Conservation (phyloP, 192 early-diverging fungal genomes). For the Linnemannia hyalina region DNA sequence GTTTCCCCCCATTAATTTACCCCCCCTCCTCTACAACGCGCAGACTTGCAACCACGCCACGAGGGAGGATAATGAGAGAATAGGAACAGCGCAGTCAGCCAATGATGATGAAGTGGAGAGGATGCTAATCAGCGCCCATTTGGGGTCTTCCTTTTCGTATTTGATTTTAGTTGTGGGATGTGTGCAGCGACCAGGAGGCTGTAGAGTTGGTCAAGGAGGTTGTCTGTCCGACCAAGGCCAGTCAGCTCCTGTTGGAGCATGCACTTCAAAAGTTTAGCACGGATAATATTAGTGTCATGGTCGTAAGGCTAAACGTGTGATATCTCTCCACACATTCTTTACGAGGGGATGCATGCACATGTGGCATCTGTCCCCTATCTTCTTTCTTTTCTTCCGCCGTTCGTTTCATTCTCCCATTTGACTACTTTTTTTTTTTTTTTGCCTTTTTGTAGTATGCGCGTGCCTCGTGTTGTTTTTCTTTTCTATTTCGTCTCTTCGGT, state of each 20-base stretch:
- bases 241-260: constrained; percentile 83
- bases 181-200: constrained; percentile 92
- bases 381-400: background rate
- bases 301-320: constrained; percentile 67
- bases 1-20: constrained; percentile 28
- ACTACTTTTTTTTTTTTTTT: too few species aligned
- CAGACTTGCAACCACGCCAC: background rate
- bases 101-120: background rate
- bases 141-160: background rate
- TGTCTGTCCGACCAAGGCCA: constrained; percentile 81
- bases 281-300: constrained; percentile 96
- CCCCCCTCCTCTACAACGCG: too few species aligned
- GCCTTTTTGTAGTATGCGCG: too few species aligned
- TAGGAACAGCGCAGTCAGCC: background rate
- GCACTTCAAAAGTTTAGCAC: constrained; percentile 94
- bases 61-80: background rate
- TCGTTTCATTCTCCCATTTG: too few species aligned
- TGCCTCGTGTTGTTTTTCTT: background rate
- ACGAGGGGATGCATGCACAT: background rate
- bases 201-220: constrained; percentile 87
- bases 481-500: background rate
- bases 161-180: constrained; percentile 87
- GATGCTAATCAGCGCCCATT: background rate
- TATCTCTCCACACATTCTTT: background rate
- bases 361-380: background rate